Conservation (phyloP, 1,284 basidiomycete species). For the Leccinum fallax region DNA sequence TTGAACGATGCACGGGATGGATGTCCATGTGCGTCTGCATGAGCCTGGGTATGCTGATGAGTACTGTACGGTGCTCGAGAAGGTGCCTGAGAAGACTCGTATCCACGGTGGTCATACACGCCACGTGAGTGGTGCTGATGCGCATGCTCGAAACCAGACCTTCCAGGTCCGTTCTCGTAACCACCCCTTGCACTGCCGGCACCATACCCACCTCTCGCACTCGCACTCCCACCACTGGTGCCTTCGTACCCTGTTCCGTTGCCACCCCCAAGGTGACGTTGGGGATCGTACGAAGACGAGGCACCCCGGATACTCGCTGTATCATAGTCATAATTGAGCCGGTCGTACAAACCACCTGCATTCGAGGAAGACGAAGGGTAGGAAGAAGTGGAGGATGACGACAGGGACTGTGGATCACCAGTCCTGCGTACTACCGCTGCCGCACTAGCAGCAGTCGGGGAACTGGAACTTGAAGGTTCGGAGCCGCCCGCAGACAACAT, state of each 20-base stretch:
- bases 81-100: slow-evolving; percentile 26
- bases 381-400: slow-evolving; percentile 17
- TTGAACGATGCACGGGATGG: slow-evolving; percentile 28
- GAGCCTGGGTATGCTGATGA: slow-evolving; percentile 25
- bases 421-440: slow-evolving; percentile 17
- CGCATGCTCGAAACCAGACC: slow-evolving; percentile 29
- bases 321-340: slow-evolving; percentile 33
- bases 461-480: slow-evolving; percentile 25
- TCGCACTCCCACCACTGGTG: slow-evolving; percentile 12
- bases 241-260: slow-evolving; percentile 20
- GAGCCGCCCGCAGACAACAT: slow-evolving; percentile 30
- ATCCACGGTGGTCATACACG: slow-evolving; percentile 27
- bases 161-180: slow-evolving; percentile 25
- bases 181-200: slow-evolving; percentile 17
- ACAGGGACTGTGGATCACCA: slow-evolving; percentile 21
- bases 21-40: slow-evolving; percentile 23
- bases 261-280: slow-evolving; percentile 19
- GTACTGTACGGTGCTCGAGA: slow-evolving; percentile 25
- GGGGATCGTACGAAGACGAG: slow-evolving; percentile 28
- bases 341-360: slow-evolving; percentile 21
- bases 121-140: slow-evolving; percentile 27
- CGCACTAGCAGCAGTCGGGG: not conserved
- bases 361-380: slow-evolving; percentile 20
- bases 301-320: slow-evolving; percentile 11
- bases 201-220: slow-evolving; percentile 27